Percentiles rank a stretch among this genome's conserved stretches.
Conservation (phyloP, 2,329 filamentous ascomycete species). For the Fusarium chaquense region DNA sequence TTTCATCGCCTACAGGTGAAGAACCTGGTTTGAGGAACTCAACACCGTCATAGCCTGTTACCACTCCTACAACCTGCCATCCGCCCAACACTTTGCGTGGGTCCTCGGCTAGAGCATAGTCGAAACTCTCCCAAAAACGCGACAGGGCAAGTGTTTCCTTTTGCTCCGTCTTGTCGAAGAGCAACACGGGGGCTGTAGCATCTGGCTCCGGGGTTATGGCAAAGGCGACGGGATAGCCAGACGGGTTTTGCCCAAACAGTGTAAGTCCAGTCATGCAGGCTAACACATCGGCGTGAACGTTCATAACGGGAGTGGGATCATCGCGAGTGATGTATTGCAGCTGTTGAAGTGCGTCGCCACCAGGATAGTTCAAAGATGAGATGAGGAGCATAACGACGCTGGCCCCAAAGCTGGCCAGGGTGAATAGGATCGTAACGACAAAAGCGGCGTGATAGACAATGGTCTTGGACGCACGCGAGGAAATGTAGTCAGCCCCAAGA, state of each 20-base stretch:
- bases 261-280: constrained; percentile 79
- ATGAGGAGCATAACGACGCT: constrained; percentile 78
- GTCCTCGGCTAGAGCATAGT: constrained; percentile 71
- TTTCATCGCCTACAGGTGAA: constrained; percentile 7
- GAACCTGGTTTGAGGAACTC: constrained; percentile 67
- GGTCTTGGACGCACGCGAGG: constrained; percentile 72
- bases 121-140: constrained; percentile 72
- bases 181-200: constrained; percentile 46
- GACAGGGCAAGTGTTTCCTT: constrained; percentile 56
- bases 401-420: constrained; percentile 68
- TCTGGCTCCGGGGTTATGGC: constrained; percentile 26
- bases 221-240: constrained; percentile 53
- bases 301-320: constrained; percentile 48
- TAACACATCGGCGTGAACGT: constrained; percentile 73
- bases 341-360: constrained; percentile 78
- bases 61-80: constrained; percentile 69
- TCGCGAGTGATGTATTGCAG: constrained; percentile 56
- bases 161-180: constrained; percentile 73
- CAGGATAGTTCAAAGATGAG: constrained; percentile 93
- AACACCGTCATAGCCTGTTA: constrained; percentile 70
- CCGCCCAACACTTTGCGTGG: constrained; percentile 59
- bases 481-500: constrained; percentile 78
- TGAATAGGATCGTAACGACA: constrained; percentile 67
- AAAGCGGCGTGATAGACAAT: constrained; percentile 66
- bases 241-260: constrained; percentile 68